Base-by-base conservation (phyloP, 2,329 filamentous ascomycete species). In the Colletotrichum gloeosporioides region DNA sequence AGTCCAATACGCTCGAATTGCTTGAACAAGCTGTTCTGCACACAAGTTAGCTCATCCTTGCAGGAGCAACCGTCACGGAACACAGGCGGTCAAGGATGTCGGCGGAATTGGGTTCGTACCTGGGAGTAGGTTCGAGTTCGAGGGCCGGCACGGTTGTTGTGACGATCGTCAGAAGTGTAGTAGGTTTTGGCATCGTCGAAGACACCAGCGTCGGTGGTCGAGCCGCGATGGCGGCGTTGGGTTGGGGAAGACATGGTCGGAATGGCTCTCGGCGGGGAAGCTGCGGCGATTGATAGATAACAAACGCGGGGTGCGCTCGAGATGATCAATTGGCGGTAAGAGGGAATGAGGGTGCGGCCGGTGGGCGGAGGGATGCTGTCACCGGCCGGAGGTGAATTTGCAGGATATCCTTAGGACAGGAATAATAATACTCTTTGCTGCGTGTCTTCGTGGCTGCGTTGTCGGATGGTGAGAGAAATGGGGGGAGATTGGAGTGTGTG, bases 111-210 rank as follows among this genome's bases (percentile, higher is more conserved):
- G 55, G 53, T 57, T 69, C 82, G 66, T 82, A 90, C 89, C 85
- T 91, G 90, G 4, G 90, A 91, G 78, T 89, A 91, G 27, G 90
- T 92, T 76, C 90, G 87, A 22, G 88, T 90, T 67, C 90, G 87
- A 55, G 85, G 84, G 27, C 89, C 89, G 68, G 84, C 85, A 36
- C 87, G 87, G 79, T 88, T 87, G 71, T 83, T 83, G 78, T 90
- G 89, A 71, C 90, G 89, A 70, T 90, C 88, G 44, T 91, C 90
- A 29, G 89, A 88, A 39, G 89, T 85, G 78, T 92, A 92, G 81
- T 92, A 92, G 29, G 90, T 92, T 81, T 87, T 88, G 75, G 90
- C 90, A 84, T 91, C 90, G 76, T 91, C 90, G 78, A 86, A 92
- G 64, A 91, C 87, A 34, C 86, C 83, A 25, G 85, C 83, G 69